Evolutionary conservation across 2,329 filamentous ascomycete genomes (phyloP), one percentile per base, ranked within the genome.

Genomic region (Talaromyces sp.): DNA sequence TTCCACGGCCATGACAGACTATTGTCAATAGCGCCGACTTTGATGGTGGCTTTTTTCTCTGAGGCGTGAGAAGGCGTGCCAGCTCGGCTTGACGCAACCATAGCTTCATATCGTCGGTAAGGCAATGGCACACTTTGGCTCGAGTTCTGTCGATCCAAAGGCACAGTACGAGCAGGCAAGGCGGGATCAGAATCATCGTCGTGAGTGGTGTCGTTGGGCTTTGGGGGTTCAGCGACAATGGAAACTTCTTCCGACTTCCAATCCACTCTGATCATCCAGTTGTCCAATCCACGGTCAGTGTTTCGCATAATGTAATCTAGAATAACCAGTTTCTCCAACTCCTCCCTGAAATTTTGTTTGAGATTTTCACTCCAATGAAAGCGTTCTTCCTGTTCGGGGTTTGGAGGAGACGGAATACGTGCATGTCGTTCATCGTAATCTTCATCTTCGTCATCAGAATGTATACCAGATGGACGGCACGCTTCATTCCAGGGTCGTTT

Each of bases 221-320:
- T 91, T 72, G 81, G 96, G 11, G 93, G 91, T 64, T 97, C 92
- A 0, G 92, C 92, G 16, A 89, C 88, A 67, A 99, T 91, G 7
- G 90, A 91, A 12, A 95, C 93, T 70, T 89, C 85, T 71, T 95
- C 87, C 2, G 85, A 87, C 69, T 92, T 85, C 83, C 88, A 91
- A 75, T 99, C 93, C 35, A 99, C 91, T 75, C 92, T 95, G 73
- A 99, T 92, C 95, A 99, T 99, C 95, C 95, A 99, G 70, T 99
- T 99, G 75, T 99, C 95, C 62, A 97, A 81, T 1, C 95, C 95
- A 77, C 95, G 86, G 75, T 99, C 95, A 1, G 95, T 99, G 73
- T 99, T 99, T 63, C 95, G 87, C 95, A 99, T 99, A 66, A 99
- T 96, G 74, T 99, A 99, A 77, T 99, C 95, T 67, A 99, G 77